These are phyloP conservation scores for Trichophyton simii DNA, from an alignment of 2,329 filamentous ascomycete species.

Conservation along the genomic window DNA sequence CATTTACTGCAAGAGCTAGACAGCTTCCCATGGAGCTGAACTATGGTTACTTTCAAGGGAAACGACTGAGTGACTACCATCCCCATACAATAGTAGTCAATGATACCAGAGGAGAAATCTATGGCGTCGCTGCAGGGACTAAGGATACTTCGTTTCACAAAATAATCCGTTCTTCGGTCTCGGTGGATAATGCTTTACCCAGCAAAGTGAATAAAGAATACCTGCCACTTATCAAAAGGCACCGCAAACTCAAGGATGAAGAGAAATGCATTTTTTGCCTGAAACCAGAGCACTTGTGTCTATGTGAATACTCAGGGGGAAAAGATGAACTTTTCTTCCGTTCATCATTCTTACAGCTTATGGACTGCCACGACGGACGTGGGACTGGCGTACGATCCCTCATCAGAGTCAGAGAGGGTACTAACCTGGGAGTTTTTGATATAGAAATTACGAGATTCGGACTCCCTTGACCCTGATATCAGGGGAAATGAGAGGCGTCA, in stretches of 20 bases:
- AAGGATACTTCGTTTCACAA: no score
- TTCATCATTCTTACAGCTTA: background rate
- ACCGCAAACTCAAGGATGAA: background rate
- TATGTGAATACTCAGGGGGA: background rate
- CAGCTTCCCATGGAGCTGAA: background rate
- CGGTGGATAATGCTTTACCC: no score
- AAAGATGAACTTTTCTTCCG: background rate
- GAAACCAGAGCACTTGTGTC: background rate
- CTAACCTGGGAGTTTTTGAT: background rate
- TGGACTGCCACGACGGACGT: background rate
- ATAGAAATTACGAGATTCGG: background rate
- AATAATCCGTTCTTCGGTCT: no score
- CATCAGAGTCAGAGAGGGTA: background rate
- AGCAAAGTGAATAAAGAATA: no score
- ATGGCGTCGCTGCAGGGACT: background rate
- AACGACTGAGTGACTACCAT: background rate
- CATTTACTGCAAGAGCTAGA: background rate
- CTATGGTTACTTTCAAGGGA: background rate
- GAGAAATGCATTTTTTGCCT: background rate
- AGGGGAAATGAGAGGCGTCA: no score
- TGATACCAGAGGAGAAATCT: background rate
- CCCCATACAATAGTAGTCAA: background rate
- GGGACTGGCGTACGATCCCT: background rate
- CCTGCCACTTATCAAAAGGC: no score
- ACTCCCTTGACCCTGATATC: no score